phyloP scores from a whole-genome alignment of 257 asterid genomes.

The Solanum chilense region DNA sequence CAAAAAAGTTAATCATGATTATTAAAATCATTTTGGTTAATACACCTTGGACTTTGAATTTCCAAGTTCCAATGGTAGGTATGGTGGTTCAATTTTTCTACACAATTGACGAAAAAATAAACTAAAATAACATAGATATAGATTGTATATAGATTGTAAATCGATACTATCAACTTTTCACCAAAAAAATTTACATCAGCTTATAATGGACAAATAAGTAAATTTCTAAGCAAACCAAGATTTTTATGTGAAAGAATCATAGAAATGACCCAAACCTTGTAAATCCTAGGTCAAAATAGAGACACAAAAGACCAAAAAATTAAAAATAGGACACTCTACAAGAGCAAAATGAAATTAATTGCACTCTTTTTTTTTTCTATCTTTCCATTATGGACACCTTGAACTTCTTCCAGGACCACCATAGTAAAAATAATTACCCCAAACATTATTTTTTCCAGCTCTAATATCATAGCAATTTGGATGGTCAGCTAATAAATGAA shows the following conservation, averaged over 20 bases:
- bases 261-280: conserved; percentile 8
- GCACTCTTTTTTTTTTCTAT: not conserved
- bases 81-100: not conserved
- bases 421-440: conserved; percentile 89
- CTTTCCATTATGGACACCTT: conserved; percentile 44
- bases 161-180: not conserved
- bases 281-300: not conserved
- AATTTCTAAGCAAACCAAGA: not conserved
- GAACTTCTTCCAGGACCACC: conserved; percentile 91
- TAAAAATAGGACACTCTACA: not conserved
- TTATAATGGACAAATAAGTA: conserved; percentile 2
- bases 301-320: not conserved
- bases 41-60: not conserved
- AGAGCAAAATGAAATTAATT: not conserved
- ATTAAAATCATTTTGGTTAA: not conserved
- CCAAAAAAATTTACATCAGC: conserved; percentile 32
- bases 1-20: accelerated
- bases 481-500: conserved; percentile 84
- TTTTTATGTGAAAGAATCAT: conserved; percentile 26
- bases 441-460: conserved; percentile 73
- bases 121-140: not conserved
- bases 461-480: conserved; percentile 68
- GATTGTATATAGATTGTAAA: not conserved
- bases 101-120: not conserved
- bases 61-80: not conserved